Evolutionary conservation across 2,329 filamentous ascomycete genomes (phyloP).

Genomic region (Elsinoe perseae): DNA sequence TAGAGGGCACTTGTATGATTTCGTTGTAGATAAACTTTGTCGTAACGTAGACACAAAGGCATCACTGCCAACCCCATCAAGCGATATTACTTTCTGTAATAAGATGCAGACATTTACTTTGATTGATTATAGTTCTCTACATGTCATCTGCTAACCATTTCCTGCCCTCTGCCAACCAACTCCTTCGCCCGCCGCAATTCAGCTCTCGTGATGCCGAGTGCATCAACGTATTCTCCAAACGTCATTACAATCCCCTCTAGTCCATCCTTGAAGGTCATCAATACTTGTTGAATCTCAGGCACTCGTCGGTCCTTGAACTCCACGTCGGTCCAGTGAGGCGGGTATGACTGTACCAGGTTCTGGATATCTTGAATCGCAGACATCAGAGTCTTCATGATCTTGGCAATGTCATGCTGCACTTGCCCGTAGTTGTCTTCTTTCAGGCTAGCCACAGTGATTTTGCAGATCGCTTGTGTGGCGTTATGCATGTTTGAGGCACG

Average conservation of each 20-base stretch:
- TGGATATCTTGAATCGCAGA: constrained; percentile 61
- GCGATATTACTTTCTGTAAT: too few relatives aligned
- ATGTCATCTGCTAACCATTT: constrained; percentile 18
- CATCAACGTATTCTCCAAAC: constrained; percentile 67
- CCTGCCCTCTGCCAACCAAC: constrained; percentile 30
- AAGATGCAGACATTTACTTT: too few relatives aligned
- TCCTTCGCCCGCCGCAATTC: constrained; percentile 70
- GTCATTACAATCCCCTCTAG: constrained; percentile 58
- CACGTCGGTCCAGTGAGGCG: constrained; percentile 73
- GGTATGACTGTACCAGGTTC: constrained; percentile 51
- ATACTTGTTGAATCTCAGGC: constrained; percentile 62
- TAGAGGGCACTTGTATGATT: too few relatives aligned
- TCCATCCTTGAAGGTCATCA: constrained; percentile 56
- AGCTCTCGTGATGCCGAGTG: constrained; percentile 59
- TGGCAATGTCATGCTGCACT: constrained; percentile 72
- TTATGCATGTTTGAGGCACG: constrained; percentile 62
- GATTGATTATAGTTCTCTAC: background rate
- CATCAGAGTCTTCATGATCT: constrained; percentile 66
- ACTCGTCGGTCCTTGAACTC: constrained; percentile 44
- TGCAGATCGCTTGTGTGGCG: constrained; percentile 55
- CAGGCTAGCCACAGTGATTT: constrained; percentile 65
- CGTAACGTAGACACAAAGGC: too few relatives aligned
- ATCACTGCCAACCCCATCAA: too few relatives aligned
- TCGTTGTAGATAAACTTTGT: too few relatives aligned
- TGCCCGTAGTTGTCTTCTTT: constrained; percentile 76